Conservation (phyloP, 2,329 filamentous ascomycete species). For the Acrocalymma vagum region DNA sequence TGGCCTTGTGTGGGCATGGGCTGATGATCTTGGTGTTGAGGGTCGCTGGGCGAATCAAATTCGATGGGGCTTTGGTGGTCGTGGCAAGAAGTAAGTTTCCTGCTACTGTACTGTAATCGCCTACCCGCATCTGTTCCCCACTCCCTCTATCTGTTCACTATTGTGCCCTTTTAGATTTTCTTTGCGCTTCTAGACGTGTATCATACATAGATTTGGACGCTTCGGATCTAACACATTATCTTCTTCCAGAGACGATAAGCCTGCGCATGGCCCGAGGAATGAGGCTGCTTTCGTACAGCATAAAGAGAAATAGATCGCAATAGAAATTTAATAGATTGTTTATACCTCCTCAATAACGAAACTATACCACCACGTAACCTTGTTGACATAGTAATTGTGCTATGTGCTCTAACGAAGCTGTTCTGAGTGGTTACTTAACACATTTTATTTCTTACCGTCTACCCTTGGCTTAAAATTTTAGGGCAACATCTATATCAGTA, state of each 20-base stretch:
- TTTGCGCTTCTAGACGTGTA: not conserved
- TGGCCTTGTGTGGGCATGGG: constrained; percentile 76
- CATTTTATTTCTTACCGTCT: no score
- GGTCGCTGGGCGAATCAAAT: constrained; percentile 79
- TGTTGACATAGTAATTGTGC: no score
- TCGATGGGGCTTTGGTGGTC: constrained; percentile 64
- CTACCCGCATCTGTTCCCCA: constrained; percentile 1
- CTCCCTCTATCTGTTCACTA: not conserved
- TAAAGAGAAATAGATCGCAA: constrained; percentile 14
- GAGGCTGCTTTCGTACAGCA: constrained; percentile 29
- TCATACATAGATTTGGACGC: not conserved
- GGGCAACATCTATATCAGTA: no score
- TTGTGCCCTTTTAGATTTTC: not conserved
- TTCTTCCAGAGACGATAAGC: constrained; percentile 26
- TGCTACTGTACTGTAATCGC: constrained; percentile 2
- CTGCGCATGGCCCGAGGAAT: constrained; percentile 27
- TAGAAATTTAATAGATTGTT: no score
- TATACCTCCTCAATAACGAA: no score
- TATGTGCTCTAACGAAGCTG: no score
- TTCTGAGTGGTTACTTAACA: no score
- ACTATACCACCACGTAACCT: no score
- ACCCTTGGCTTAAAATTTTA: no score
- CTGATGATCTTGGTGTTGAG: constrained; percentile 74
- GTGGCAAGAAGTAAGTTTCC: constrained; percentile 49
- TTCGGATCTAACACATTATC: constrained; percentile 6